phyloP scores from a whole-genome alignment of 2,329 filamentous ascomycete genomes.

The Fusarium sp. region DNA sequence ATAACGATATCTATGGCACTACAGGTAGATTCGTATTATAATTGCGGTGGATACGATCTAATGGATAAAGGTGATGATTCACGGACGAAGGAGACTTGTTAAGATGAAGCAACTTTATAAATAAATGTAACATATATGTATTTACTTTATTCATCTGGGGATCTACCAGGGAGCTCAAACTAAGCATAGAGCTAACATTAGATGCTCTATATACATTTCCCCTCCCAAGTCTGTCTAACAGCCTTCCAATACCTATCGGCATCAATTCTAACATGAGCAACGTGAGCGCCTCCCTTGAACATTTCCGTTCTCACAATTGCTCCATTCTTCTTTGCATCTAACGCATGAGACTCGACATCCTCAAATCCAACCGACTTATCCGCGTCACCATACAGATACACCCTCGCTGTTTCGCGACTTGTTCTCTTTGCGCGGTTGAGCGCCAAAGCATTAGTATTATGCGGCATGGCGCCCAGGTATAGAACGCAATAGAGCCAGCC shows the following conservation, averaged over 20 bases:
- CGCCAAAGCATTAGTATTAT: conserved; percentile 52
- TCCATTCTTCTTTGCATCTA: conserved; percentile 54
- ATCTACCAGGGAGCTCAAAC: background rate
- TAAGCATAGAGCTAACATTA: background rate
- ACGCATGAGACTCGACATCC: conserved; percentile 62
- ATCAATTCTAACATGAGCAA: conserved; percentile 61
- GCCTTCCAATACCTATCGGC: conserved; percentile 62
- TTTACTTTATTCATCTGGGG: background rate
- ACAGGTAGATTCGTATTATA: no score
- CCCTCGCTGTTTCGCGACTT: conserved; percentile 56
- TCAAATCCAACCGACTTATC: conserved; percentile 60
- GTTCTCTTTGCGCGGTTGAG: conserved; percentile 53
- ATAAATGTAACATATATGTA: background rate
- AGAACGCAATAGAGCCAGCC: conserved; percentile 50
- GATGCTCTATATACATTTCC: conserved; percentile 1
- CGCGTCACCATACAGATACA: conserved; percentile 64
- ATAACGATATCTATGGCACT: background rate
- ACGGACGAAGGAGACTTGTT: background rate
- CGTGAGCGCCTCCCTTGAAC: conserved; percentile 63
- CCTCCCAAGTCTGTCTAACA: conserved; percentile 61
- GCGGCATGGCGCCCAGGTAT: conserved; percentile 45
- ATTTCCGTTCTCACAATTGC: conserved; percentile 57
- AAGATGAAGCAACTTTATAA: background rate
- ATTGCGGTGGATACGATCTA: background rate
- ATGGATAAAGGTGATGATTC: background rate